Evolutionary conservation across 2,329 filamentous ascomycete species (phyloP), one percentile per base, ranked within the genome.

Genomic region (Exserohilum turcica): DNA sequence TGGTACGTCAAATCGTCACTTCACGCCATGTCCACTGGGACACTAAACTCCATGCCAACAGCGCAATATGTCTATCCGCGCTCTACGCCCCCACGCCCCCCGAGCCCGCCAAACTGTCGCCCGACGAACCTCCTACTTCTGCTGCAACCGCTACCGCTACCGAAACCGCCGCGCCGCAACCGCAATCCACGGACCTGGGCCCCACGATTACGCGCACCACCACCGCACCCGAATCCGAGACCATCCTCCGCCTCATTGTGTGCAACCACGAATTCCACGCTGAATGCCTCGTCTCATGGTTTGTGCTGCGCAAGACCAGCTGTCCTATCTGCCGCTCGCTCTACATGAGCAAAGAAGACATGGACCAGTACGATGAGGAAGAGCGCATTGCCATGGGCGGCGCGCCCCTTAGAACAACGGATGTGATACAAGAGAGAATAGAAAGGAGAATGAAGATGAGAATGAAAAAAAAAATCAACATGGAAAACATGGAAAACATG

Each of bases 211-310:
- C 48, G 37, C 8, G 46, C 13, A 10, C 24, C 15, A 52, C 54
- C 8, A 51, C 54, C 6, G 9, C 31, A 10, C 16, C 54, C 16
- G 31, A 58, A 12, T 21, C 57, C 33, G 64, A 69, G 43, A 52
- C 63, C 13, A 69, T 70, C 6, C 53, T 72, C n/a, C 62, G 56
- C 21, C 52, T 73, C 5, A 59, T 57, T 16, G 50, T 59, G 10
- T 72, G 70, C 39, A 44, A 56, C 6, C 68, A 73, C 37, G 65
- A 71, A 43, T 73, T 70, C 53, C 70, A 73, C 45, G 56, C 64
- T 15, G 64, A 68, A 40, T 73, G 70, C 45, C 56, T 73, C 33
- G 55, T 66, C 6, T 70, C 67, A 0, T 73, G 68, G 68, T 66
- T 65, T 6, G 54, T 67, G 3, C 38, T 69, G 5, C 63, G 64